Evolutionary conservation across 169 alveolate genomes (phyloP).

Genomic region (Besnoitia besnoiti): DNA sequence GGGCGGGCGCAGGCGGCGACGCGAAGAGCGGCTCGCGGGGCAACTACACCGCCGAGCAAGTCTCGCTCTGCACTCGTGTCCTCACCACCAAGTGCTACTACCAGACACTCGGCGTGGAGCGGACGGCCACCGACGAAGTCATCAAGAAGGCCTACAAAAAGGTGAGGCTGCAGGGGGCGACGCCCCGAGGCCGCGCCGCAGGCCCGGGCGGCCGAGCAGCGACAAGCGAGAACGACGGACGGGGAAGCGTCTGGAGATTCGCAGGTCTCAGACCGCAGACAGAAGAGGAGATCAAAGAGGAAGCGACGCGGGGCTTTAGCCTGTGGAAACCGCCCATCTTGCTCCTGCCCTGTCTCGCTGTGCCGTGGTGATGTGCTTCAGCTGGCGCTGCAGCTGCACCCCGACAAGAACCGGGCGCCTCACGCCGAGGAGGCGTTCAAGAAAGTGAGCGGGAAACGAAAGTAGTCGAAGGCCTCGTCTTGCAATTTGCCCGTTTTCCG

Average conservation of each 20-base stretch:
- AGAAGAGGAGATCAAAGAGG: no score
- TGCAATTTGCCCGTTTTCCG: no score
- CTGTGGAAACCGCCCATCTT: no score
- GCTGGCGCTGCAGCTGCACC: conserved; percentile 95
- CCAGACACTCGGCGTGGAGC: conserved; percentile 90
- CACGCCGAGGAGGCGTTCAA: conserved; percentile 96
- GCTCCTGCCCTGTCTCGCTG: no score
- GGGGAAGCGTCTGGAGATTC: no score
- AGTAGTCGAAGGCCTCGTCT: no score
- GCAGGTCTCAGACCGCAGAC: no score
- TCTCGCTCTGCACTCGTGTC: conserved; percentile 80
- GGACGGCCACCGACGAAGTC: conserved; percentile 87
- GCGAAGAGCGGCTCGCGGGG: conserved; percentile 48
- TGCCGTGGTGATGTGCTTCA: neutral
- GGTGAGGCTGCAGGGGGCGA: conserved; percentile 30
- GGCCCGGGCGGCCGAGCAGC: no score
- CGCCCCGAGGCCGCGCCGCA: no score
- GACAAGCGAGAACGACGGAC: no score
- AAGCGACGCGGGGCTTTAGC: no score
- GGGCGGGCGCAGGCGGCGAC: conserved; percentile 52
- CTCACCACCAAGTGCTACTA: conserved; percentile 88
- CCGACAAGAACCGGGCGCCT: conserved; percentile 96
- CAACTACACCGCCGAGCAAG: conserved; percentile 75
- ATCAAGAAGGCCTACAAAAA: conserved; percentile 94
- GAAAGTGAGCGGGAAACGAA: conserved; percentile 77